These are phyloP conservation scores for Vitellaria paradoxa DNA, from an alignment of 179 eudicot species.

Conservation along the genomic window DNA sequence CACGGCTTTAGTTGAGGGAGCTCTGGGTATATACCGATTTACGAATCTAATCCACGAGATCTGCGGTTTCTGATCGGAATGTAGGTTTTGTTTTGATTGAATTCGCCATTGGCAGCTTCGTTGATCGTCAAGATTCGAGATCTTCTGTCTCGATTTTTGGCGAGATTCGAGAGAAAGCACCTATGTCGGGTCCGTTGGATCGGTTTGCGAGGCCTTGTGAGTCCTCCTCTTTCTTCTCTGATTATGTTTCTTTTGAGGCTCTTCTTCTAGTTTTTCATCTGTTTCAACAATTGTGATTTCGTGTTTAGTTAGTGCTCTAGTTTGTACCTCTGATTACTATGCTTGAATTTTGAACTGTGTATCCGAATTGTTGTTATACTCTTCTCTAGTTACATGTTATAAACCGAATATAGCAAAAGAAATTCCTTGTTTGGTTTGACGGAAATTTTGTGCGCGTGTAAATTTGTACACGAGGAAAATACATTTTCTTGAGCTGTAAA, in stretches of 20 bases:
- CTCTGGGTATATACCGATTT: too few species aligned
- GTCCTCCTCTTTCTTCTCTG: constrained; percentile 11
- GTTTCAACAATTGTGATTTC: too few species aligned
- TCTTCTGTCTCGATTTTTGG: not conserved
- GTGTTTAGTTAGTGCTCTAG: not conserved
- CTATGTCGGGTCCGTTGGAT: constrained; percentile 32
- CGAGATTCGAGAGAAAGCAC: not conserved
- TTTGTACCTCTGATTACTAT: not conserved
- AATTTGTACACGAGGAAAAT: too few species aligned
- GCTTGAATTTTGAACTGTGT: not conserved
- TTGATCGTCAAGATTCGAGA: constrained; percentile 12
- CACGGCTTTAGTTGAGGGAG: too few species aligned
- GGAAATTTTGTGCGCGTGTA: not conserved
- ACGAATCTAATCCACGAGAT: too few species aligned
- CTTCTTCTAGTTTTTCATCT: not conserved
- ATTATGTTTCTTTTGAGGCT: not conserved
- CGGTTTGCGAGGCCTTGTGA: constrained; percentile 35
- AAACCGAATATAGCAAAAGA: not conserved
- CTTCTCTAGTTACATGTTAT: not conserved
- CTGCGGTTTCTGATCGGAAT: too few species aligned
- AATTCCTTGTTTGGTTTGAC: not conserved
- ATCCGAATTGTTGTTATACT: not conserved
- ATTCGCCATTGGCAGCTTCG: not conserved
- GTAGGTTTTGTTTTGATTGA: too few species aligned
- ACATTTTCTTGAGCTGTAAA: not conserved